Conservation (phyloP, 2,329 filamentous ascomycete species). For the Alternaria sp. region DNA sequence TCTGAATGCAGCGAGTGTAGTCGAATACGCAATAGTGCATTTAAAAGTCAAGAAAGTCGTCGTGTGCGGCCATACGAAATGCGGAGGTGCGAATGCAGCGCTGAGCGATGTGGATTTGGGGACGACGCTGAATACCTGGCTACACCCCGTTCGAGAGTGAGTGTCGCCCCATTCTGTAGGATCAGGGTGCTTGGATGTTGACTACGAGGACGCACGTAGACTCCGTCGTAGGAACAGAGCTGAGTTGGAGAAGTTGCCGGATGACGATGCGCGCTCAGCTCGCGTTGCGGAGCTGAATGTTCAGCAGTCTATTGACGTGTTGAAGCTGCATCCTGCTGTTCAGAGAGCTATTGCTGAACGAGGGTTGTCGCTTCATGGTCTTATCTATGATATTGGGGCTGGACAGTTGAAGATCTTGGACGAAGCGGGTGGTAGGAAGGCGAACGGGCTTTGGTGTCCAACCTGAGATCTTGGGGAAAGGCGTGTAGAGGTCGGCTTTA, state of each 20-base stretch:
- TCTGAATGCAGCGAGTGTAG: slow-evolving; percentile 76
- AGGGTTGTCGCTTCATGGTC: slow-evolving; percentile 78
- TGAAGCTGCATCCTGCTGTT: slow-evolving; percentile 74
- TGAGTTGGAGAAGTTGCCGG: slow-evolving; percentile 58
- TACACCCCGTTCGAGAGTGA: slow-evolving; percentile 63
- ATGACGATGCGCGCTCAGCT: slow-evolving; percentile 60
- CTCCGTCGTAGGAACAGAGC: slow-evolving; percentile 63
- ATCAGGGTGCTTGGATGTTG: slow-evolving; percentile 1
- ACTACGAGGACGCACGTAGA: slow-evolving; percentile 14
- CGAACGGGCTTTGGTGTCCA: slow-evolving; percentile 20
- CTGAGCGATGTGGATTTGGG: slow-evolving; percentile 66
- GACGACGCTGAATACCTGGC: slow-evolving; percentile 66
- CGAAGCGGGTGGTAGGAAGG: slow-evolving; percentile 16
- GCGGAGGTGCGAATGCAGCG: slow-evolving; percentile 66
- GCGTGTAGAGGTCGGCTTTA: not conserved
- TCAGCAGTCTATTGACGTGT: slow-evolving; percentile 69
- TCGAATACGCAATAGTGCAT: slow-evolving; percentile 79
- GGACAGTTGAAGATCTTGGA: slow-evolving; percentile 65
- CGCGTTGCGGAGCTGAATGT: slow-evolving; percentile 82
- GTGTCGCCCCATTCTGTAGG: slow-evolving; percentile 9
- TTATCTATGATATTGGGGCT: slow-evolving; percentile 72
- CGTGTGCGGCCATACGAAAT: slow-evolving; percentile 68
- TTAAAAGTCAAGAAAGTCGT: slow-evolving; percentile 72
- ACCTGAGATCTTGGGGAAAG: not conserved
- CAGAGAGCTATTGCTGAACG: slow-evolving; percentile 74